Evolutionary conservation across 1,284 basidiomycete species (phyloP).

Genomic region (Cryptococcus sp.): DNA sequence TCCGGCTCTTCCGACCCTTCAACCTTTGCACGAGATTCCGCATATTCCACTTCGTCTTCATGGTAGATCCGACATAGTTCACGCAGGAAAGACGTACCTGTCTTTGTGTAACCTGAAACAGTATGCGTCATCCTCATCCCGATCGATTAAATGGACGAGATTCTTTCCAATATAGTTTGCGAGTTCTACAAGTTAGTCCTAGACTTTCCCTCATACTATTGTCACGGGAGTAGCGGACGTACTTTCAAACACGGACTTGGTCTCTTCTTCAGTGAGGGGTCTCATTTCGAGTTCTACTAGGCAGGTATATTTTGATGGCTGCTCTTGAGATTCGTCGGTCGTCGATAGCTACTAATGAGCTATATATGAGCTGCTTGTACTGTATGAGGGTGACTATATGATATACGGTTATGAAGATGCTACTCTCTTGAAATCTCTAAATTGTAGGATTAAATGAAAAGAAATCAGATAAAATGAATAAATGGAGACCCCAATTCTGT

Average conservation of each 20-base stretch:
- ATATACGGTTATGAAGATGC: too few species aligned
- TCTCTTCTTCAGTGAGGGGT: constrained; percentile 51
- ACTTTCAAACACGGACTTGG: constrained; percentile 51
- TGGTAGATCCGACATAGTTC: too few species aligned
- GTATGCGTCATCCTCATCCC: constrained; percentile 53
- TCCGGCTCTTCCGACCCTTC: not conserved
- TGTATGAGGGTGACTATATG: not conserved
- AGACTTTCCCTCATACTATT: not conserved
- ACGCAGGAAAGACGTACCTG: constrained; percentile 47
- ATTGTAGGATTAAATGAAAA: not conserved
- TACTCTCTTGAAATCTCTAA: constrained; percentile 15
- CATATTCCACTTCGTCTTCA: too few species aligned
- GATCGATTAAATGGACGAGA: constrained; percentile 49
- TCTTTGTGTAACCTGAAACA: constrained; percentile 89
- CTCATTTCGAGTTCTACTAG: too few species aligned
- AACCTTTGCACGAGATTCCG: not conserved
- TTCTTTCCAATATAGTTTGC: constrained; percentile 52
- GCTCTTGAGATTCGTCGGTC: too few species aligned
- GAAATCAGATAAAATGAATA: not conserved
- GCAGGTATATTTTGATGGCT: too few species aligned
- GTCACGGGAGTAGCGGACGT: constrained; percentile 12
- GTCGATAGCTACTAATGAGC: constrained; percentile 1
- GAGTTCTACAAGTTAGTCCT: constrained; percentile 34
- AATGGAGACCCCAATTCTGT: not conserved
- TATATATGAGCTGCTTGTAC: not conserved